These are phyloP conservation scores for Calonectria naviculata DNA, from an alignment of 2,329 filamentous ascomycete species.

Conservation along the genomic window DNA sequence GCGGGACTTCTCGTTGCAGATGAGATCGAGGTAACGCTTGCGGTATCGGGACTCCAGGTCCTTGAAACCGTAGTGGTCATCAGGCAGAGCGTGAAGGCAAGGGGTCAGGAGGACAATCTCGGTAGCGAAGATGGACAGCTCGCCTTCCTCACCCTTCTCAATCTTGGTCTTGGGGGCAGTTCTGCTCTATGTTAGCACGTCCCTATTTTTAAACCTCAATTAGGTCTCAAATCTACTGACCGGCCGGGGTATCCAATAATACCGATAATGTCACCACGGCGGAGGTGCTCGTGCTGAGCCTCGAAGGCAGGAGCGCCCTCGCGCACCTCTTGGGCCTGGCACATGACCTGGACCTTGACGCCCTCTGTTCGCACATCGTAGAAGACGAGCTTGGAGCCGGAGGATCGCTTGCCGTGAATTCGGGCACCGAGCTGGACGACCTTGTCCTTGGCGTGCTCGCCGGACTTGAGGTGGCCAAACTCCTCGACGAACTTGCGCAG, in stretches of 20 bases:
- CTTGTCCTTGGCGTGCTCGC: slow-evolving; percentile 82
- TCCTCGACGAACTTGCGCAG: slow-evolving; percentile 83
- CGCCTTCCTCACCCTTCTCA: slow-evolving; percentile 77
- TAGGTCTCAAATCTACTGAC: slow-evolving; percentile 25
- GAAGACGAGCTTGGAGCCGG: slow-evolving; percentile 89
- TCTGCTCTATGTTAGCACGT: slow-evolving; percentile 51
- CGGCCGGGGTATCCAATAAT: slow-evolving; percentile 42
- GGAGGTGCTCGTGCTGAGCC: slow-evolving; percentile 88
- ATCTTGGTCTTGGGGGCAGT: slow-evolving; percentile 92
- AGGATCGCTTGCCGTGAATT: slow-evolving; percentile 88
- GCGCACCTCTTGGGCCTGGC: slow-evolving; percentile 82
- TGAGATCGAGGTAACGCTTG: slow-evolving; percentile 93
- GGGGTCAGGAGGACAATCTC: slow-evolving; percentile 89
- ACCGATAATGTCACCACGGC: slow-evolving; percentile 93
- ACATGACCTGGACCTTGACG: slow-evolving; percentile 88
- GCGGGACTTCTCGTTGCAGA: slow-evolving; percentile 92
- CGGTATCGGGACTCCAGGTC: slow-evolving; percentile 94
- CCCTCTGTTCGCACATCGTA: slow-evolving; percentile 74
- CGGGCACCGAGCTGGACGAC: slow-evolving; percentile 83
- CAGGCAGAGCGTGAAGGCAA: slow-evolving; percentile 81
- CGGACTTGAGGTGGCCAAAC: slow-evolving; percentile 86
- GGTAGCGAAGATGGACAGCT: slow-evolving; percentile 92
- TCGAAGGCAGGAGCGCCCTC: slow-evolving; percentile 77
- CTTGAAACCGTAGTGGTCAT: slow-evolving; percentile 94
- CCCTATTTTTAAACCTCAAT: neutral